Evolutionary conservation across 352 stramenopile genomes (phyloP), one percentile per base, ranked within the genome.

Genomic region (Thraustotheca clavata): DNA sequence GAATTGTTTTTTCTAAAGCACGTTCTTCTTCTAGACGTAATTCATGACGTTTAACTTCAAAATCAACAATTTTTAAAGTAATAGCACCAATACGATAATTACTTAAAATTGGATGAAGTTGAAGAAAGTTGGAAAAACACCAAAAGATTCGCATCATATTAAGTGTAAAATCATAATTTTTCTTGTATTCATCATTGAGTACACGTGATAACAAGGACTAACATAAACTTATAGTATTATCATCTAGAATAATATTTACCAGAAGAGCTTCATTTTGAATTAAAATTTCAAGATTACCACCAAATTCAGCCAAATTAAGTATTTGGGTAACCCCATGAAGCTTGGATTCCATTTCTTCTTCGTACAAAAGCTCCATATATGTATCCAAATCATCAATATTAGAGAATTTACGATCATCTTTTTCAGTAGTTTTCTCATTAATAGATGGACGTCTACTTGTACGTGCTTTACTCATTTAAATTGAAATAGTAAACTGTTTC

Each of bases 61-160:
- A 96, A 59, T 97, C 88, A 61, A 98, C 76, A 59, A 97, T 93
- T 73, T 96, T 96, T 55, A 98, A 82, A 38, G 89, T 97, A 48
- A 98, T 83, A 31, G 88, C 84, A 40, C 95, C 95, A 18, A 98
- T 96, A 33, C 89, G 87, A 71, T 98, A 96, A 69, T 94, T 98
- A 50, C 76, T 79, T 32, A 98, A 75, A 50, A 96, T 86, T 26
- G 80, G 73, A 63, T 98, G 95, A 59, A 98, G 90, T 72, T 98
- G 89, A 49, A 96, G 69, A 63, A 98, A 96, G 74, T 97, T 97
- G 57, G 89, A 97, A 63, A 98, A 97, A 59, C 89, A 93, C 72
- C 93, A 95, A 67, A 98, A 98, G 54, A 97, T 89, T 65, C 95
- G 86, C 77, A 97, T 89, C 72, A 98, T 95, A 8, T 90, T 95